Evolutionary conservation across 441 rosid genomes (phyloP), one percentile per base, ranked within the genome.

Genomic region (Erodium texanum): DNA sequence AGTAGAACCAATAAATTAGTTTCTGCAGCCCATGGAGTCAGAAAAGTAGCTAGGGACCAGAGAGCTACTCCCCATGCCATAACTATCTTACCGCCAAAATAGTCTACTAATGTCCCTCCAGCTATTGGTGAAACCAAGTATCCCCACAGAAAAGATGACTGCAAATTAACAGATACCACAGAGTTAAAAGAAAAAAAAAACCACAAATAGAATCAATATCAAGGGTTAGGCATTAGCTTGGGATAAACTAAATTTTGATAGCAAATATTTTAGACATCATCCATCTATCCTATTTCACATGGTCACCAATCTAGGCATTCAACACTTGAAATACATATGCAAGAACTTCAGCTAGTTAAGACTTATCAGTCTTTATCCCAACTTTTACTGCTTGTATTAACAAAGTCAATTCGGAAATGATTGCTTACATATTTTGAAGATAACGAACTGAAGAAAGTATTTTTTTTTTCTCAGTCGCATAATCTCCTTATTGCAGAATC

Each of bases 101-200:
- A 82, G 76, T 93, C 98, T 76, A 93, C 98, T 65, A 89, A 82
- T 38, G 93, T 82, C 56, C 98, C 98, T 58, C 93, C 98, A n/a
- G 84, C 93, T 71, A 93, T 86, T 0, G 98, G 98, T 24, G 98
- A 87, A 74, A 90, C 77, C 75, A 93, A 72, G 84, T 93, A 93
- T 76, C 98, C 98, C 98, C 97, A 87, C 0, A 90, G 84, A 71
- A 93, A 93, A 69, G 97, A 86, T 50, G 98, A 93, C 98, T 93
- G 87, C 77, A 75, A 61, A 48, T 20, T 20, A 34, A 14, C 7
- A 73, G 19, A 56, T 9, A 19, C 12, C 19, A 56, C 23, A 9
- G 2, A 56, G 62, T 56, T 19, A 54, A 38, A 38, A 36, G 6
- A 0, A 54, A 36, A 36, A 0, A 54, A 5, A 65, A 16, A 12